Evolutionary conservation across 169 alveolate genomes (phyloP), one percentile per base, ranked within the genome.

Genomic region (Cryptosporidium felis): DNA sequence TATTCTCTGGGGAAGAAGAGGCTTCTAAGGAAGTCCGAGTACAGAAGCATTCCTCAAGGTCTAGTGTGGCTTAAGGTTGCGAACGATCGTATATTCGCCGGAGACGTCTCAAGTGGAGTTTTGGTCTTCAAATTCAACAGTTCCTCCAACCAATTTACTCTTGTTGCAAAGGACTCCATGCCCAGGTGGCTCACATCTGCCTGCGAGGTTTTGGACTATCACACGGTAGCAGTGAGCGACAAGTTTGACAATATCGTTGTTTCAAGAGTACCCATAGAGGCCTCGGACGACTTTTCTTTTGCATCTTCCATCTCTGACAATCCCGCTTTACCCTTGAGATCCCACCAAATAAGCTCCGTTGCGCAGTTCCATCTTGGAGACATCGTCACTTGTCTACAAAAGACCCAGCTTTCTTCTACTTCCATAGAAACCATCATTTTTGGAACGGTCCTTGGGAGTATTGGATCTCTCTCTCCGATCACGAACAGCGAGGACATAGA

Each of bases 321-420:
- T 30, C 21, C 89, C 18, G 16, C 46, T 3, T 14, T 53, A 32
- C 40, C 30, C 6, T 14, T 60, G 12, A 61, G 80, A 80, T 40
- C 82, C 40, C 65, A 80, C 32, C 82, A 80, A 51, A 60, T 80
- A 61, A 94, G 91, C 26, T 88, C 92, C 80, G 93, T 96, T 51
- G 96, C 96, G 62, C 98, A 98, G 82, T 97, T 97, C 90, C 99
- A 97, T 92, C 93, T 95, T 34, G 99, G 99, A n/a, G 99, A 98
- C 81, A 92, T 96, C 8, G 96, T 97, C 0, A 97, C 99, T 8
- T 94, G 98, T 40, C 80, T 97, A 21, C 94, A 94, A 82, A 97
- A 96, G 80, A 94, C 95, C 30, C 82, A 91, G 40, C 82, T 96
- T 62, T 91, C 96, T 12, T 90, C 97, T 12, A 91, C 95, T 10